Conservation (phyloP, 148 eudicot species). For the Rheum nobile region DNA sequence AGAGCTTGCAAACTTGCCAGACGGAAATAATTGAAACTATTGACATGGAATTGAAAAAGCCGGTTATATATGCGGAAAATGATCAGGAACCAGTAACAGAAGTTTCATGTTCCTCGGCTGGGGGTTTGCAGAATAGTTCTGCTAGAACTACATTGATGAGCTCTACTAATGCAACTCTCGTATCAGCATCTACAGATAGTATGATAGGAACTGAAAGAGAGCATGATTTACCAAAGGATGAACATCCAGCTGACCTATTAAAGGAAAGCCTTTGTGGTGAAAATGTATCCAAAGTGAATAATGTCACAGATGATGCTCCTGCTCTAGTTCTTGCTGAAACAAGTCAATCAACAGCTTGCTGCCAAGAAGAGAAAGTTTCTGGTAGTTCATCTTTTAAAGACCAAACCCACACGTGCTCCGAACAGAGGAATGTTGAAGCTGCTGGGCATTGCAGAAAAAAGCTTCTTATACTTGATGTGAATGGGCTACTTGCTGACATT, state of each 20-base stretch:
- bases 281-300: background rate
- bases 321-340: background rate
- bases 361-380: background rate
- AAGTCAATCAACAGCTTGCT: background rate
- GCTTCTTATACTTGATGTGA: slow-evolving; percentile 87
- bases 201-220: background rate
- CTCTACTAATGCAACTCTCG: background rate
- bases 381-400: background rate
- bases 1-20: background rate
- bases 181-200: background rate
- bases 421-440: background rate
- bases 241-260: background rate
- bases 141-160: background rate
- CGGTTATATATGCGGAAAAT: background rate
- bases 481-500: slow-evolving; percentile 83
- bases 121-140: background rate
- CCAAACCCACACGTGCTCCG: background rate
- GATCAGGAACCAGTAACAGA: background rate
- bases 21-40: background rate
- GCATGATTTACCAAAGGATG: background rate
- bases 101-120: background rate
- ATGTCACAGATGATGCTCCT: background rate
- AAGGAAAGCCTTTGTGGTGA: background rate
- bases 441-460: slow-evolving; percentile 31
- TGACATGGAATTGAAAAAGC: background rate